Evolutionary conservation across 495 filamentous ascomycete genomes (phyloP).

Genomic region (Podospora pseudocomata): DNA sequence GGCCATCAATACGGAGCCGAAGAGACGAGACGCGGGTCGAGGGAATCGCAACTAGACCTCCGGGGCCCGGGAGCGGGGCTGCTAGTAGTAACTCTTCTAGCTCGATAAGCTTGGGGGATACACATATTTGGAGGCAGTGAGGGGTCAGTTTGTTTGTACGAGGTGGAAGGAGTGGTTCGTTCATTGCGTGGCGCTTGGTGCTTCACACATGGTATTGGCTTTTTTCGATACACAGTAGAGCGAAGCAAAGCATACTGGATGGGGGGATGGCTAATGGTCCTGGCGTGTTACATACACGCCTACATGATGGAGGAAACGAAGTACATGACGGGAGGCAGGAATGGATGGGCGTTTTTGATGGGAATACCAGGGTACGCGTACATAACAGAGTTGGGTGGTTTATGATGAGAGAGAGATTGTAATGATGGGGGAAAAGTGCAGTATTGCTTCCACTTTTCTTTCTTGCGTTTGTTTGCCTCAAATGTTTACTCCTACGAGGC

Average conservation of each 20-base stretch:
- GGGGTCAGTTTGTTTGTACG: background rate
- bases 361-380: background rate
- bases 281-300: background rate
- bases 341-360: background rate
- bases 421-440: background rate
- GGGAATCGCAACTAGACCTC: background rate
- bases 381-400: background rate
- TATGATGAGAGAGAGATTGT: background rate
- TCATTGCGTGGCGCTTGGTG: background rate
- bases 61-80: background rate
- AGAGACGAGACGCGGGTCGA: background rate
- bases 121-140: constrained; percentile 50
- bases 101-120: constrained; percentile 54
- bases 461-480: too few species aligned
- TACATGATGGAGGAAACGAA: background rate
- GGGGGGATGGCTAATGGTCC: background rate
- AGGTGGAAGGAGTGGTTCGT: background rate
- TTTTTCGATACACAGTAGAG: background rate
- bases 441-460: background rate
- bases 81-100: constrained; percentile 31
- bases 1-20: background rate
- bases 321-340: background rate
- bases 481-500: too few species aligned
- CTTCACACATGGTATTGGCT: background rate
- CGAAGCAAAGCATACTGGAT: background rate